phyloP scores from a whole-genome alignment of 2,329 filamentous ascomycete species.

The Cadophora luteo-olivacea region DNA sequence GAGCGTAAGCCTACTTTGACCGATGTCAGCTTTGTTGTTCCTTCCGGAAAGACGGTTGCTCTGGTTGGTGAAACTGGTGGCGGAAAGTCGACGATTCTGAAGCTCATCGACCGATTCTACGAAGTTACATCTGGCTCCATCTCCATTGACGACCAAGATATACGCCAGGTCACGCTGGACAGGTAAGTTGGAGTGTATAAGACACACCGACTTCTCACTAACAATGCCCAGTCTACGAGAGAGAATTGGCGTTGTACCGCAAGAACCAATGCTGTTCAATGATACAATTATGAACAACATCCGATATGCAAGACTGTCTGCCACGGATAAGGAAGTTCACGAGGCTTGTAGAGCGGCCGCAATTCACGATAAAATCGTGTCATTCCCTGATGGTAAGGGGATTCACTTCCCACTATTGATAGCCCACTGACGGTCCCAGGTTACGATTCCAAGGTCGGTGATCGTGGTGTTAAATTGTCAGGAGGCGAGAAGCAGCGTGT shows the following conservation, averaged over 20 bases:
- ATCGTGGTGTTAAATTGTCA: constrained; percentile 64
- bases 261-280: constrained; percentile 63
- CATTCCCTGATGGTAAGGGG: constrained; percentile 61
- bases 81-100: constrained; percentile 52
- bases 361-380: constrained; percentile 63
- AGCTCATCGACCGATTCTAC: constrained; percentile 54
- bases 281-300: constrained; percentile 53
- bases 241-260: constrained; percentile 62
- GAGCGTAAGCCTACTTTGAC: constrained; percentile 44
- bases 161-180: constrained; percentile 51
- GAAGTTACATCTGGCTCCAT: constrained; percentile 49
- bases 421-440: constrained; percentile 28
- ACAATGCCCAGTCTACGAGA: constrained; percentile 43
- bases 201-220: constrained; percentile 44
- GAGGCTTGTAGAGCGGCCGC: constrained; percentile 63
- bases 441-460: constrained; percentile 55
- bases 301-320: constrained; percentile 41
- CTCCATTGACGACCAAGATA: constrained; percentile 47
- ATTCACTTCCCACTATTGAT: neutral
- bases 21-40: constrained; percentile 46
- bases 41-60: constrained; percentile 50
- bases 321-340: constrained; percentile 42
- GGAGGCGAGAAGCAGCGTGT: constrained; percentile 88
- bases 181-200: constrained; percentile 53
- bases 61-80: constrained; percentile 54